Evolutionary conservation across 2,329 filamentous ascomycete genomes (phyloP).

Genomic region (Aspergillus unguis): DNA sequence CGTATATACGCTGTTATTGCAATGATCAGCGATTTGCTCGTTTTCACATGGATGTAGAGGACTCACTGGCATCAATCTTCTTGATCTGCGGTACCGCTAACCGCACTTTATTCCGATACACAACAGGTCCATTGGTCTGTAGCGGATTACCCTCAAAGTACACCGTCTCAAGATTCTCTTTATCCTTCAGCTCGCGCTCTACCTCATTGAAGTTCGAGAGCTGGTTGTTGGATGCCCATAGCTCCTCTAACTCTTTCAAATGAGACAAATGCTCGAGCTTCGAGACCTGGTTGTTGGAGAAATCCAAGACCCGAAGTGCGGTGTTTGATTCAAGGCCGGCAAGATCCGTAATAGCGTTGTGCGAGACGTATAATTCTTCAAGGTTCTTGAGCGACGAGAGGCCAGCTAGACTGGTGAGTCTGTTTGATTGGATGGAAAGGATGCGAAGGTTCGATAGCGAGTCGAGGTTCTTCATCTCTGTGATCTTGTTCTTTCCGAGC

Average conservation of each 20-base stretch:
- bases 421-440: slow-evolving; percentile 92
- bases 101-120: slow-evolving; percentile 92
- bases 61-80: slow-evolving; percentile 91
- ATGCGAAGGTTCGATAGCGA: slow-evolving; percentile 76
- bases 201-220: slow-evolving; percentile 77
- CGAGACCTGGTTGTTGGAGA: slow-evolving; percentile 80
- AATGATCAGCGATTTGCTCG: neutral
- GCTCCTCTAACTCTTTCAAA: slow-evolving; percentile 72
- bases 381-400: slow-evolving; percentile 71
- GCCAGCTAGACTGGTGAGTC: slow-evolving; percentile 73
- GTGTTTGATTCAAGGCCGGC: slow-evolving; percentile 66
- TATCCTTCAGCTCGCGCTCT: slow-evolving; percentile 70
- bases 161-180: slow-evolving; percentile 77
- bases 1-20: slow-evolving; percentile 11
- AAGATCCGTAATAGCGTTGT: slow-evolving; percentile 81
- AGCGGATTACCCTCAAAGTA: slow-evolving; percentile 96
- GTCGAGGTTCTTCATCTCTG: slow-evolving; percentile 71
- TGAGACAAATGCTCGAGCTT: slow-evolving; percentile 69
- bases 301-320: slow-evolving; percentile 74
- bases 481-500: slow-evolving; percentile 96
- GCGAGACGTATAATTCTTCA: slow-evolving; percentile 91
- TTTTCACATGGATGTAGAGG: too few species aligned
- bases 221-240: slow-evolving; percentile 92
- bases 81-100: slow-evolving; percentile 80
- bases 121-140: slow-evolving; percentile 71